Evolutionary conservation across 2,329 filamentous ascomycete species (phyloP).

Genomic region (Exophiala lecanii-corni): DNA sequence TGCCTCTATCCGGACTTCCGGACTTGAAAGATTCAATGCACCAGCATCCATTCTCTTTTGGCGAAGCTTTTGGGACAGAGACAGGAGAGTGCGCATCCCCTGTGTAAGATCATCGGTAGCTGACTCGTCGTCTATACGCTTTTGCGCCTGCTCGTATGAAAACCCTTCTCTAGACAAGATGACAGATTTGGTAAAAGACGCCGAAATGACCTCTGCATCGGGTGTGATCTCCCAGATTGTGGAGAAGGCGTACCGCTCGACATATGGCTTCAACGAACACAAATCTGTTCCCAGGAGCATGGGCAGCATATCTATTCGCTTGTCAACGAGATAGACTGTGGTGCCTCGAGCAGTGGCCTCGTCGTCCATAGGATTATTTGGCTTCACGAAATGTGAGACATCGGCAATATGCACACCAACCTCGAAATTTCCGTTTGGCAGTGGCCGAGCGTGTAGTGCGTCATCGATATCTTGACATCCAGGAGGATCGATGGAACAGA

Average conservation of each 20-base stretch:
- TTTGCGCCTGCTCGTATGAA: constrained; percentile 93
- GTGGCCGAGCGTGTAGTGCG: constrained; percentile 76
- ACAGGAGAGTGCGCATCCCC: constrained; percentile 81
- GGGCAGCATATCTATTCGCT: constrained; percentile 98
- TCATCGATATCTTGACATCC: constrained; percentile 99
- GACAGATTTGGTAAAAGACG: constrained; percentile 94
- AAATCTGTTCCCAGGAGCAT: constrained; percentile 93
- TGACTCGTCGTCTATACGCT: constrained; percentile 83
- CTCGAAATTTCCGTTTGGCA: constrained; percentile 91
- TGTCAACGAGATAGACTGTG: constrained; percentile 95
- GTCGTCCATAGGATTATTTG: constrained; percentile 92
- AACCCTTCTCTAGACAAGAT: constrained; percentile 96
- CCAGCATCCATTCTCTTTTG: constrained; percentile 96
- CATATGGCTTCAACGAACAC: constrained; percentile 93
- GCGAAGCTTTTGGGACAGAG: constrained; percentile 85
- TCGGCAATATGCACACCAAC: constrained; percentile 98
- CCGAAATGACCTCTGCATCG: constrained; percentile 76
- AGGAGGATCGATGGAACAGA: constrained; percentile 95
- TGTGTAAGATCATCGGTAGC: constrained; percentile 85
- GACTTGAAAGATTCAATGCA: constrained; percentile 91
- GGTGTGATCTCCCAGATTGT: constrained; percentile 83
- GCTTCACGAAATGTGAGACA: constrained; percentile 98
- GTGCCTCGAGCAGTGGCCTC: constrained; percentile 93
- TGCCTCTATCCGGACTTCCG: constrained; percentile 91
- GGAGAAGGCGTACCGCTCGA: constrained; percentile 88